Base-by-base conservation (phyloP, 495 filamentous ascomycete genomes). In the Viridothelium virens region DNA sequence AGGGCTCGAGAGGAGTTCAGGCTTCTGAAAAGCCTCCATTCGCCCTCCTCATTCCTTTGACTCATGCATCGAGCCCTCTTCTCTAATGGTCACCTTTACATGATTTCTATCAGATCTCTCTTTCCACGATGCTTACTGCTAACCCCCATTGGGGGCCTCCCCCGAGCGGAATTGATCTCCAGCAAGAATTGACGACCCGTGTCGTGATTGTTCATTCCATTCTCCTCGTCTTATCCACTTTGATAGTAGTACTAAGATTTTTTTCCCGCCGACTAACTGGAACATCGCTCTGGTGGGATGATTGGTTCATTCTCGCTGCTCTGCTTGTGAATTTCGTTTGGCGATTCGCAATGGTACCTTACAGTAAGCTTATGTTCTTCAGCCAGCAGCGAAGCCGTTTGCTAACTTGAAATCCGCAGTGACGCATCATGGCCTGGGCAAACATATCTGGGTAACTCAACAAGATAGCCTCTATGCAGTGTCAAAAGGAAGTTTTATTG, bases 391-490 rank as follows among this genome's bases (percentile, higher is more conserved):
- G 5, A 36, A 31, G 10, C 33, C 7, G 25, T 34, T 2, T 14
- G 31, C 18, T 59, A 36, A 59, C 41, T 59, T 9, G 11, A n/a
- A 7, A 14, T 33, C 10, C 31, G 31, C 53, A 59, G 53, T 59
- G 53, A 36, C 36, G 6, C 53, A 59, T 11, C 53, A 59, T 59
- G 53, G 53, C 14, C 31, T 59, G 7, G 53, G 53, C 53, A 59
- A 59, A 31, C 53, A 59, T 59, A 6, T 59, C 7, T 59, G 53
- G 53, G 53, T 36, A 7, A 59, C 18, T 18, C 25, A 31, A 34
- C 53, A 18, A 36, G 31, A 36, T 36, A 7, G 25, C 3, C 25
- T 59, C 31, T 33, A 7, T 36, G 25, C 36, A 18, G 7, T 59
- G 10, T 33, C 53, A 7, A 36, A 59, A 36, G 53, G 11, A 9